Percentiles rank a stretch among this genome's conserved stretches.
Evolutionary conservation across 139 green algal species (phyloP).

Genomic region (Limnomonas spitsbergensis): DNA sequence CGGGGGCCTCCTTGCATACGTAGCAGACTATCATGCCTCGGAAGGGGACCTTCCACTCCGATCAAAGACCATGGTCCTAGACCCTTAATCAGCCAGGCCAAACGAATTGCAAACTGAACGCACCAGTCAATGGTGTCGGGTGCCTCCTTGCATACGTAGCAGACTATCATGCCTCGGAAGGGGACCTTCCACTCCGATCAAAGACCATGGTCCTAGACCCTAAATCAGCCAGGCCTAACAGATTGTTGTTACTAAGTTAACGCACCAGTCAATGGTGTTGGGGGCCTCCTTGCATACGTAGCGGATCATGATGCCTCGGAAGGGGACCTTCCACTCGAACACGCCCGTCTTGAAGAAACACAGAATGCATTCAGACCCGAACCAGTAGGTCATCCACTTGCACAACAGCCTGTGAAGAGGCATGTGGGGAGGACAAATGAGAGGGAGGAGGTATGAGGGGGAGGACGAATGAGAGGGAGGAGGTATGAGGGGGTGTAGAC

Average conservation of each 20-base stretch:
- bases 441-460: too few species aligned
- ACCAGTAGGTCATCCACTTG: conserved; percentile 24
- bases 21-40: background rate
- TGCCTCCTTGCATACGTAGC: background rate
- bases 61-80: too few species aligned
- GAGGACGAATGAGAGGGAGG: background rate
- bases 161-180: too few species aligned
- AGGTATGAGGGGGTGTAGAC: too few species aligned
- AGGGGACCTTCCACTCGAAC: conserved; percentile 27
- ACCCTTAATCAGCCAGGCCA: too few species aligned
- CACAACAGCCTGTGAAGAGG: background rate
- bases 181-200: too few species aligned
- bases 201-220: too few species aligned
- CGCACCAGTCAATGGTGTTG: conserved; percentile 13
- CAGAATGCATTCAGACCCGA: conserved; percentile 14
- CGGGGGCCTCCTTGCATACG: background rate
- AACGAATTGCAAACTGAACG: too few species aligned
- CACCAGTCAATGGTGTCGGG: background rate
- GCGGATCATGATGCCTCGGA: conserved; percentile 1
- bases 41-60: too few species aligned
- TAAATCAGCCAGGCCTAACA: too few species aligned
- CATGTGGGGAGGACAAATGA: background rate
- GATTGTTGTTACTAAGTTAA: too few species aligned
- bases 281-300: background rate
- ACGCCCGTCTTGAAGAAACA: conserved; percentile 26